Evolutionary conservation across 2,329 filamentous ascomycete species (phyloP).

Genomic region (Cadophora gregata): DNA sequence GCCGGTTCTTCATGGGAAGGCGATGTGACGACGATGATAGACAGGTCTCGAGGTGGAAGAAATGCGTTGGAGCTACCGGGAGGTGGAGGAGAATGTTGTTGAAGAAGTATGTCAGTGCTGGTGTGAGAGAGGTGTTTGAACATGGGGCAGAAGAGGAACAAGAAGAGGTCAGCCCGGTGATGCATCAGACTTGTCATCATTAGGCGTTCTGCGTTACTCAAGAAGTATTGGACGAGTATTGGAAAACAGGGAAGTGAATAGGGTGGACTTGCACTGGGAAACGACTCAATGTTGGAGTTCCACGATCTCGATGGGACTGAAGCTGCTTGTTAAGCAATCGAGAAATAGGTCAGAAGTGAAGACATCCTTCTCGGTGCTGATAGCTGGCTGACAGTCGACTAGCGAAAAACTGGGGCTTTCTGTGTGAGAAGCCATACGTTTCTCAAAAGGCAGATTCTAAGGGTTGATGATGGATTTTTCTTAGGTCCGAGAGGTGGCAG

Average conservation of each 20-base stretch:
- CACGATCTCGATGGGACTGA: no score
- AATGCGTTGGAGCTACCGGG: conserved; percentile 57
- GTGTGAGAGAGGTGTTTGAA: conserved; percentile 56
- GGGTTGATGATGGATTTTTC: no score
- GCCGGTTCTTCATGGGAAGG: conserved; percentile 24
- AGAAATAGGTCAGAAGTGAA: no score
- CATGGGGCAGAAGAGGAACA: conserved; percentile 46
- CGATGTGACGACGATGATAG: conserved; percentile 26
- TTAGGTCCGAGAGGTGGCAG: no score
- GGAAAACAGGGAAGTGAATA: conserved; percentile 42
- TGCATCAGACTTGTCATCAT: conserved; percentile 63
- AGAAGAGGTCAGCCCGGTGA: conserved; percentile 57
- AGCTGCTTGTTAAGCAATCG: no score
- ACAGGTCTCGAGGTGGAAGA: conserved; percentile 53
- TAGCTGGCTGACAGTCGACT: no score
- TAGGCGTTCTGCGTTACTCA: conserved; percentile 60
- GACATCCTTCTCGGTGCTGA: no score
- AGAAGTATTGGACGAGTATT: conserved; percentile 55
- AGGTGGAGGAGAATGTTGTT: conserved; percentile 57
- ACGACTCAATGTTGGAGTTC: no score
- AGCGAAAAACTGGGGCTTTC: no score
- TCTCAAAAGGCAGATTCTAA: no score
- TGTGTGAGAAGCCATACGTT: no score
- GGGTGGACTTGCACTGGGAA: no score
- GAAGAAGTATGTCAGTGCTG: conserved; percentile 56